Base-by-base conservation (phyloP, 2,329 filamentous ascomycete species). In the Monosporascus cannonballus region DNA sequence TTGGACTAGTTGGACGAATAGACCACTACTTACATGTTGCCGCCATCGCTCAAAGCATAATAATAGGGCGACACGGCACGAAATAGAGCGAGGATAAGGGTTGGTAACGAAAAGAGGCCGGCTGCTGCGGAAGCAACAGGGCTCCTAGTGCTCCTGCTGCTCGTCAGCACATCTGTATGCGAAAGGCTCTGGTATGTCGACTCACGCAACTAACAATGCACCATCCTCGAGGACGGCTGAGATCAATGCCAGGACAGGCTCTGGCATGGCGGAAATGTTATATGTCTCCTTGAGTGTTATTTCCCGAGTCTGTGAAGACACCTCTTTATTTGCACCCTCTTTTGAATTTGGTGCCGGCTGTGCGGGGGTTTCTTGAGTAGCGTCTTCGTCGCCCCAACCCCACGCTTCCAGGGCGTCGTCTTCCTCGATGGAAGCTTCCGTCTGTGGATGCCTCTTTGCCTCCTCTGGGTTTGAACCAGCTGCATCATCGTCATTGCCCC, bases 221-320 rank as follows among this genome's bases (percentile, higher is more conserved):
- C 77, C 84, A 58, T 88, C 84, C 54, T 85, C 79, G 56, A 81
- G 67, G 27, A 86, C 77, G 14, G 74, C 64, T 22, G 76, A 73
- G 50, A 93, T 83, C 27, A 89, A 77, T 18, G 81, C 76, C 20
- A 92, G 76, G 14, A 97, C 84, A 4, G 85, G 82, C 55, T 90
- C 86, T 1, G 94, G 93, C 67, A 96, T 87, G 2, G 88, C 87
- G 0, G 93, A 96, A 49, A 96, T 88, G 54, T 85, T 89, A 68
- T 96, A 99, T 1, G 81, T 88, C 71, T 99, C 94, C 56, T 80
- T 87, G 45, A 97, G 72, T 0, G 89, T 87, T 54, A 97, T 73
- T 65, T 94, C 87, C 51, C 83, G 77, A 8, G 76, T 76, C 54
- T 69, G 61, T 46, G 22, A 30, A 22, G 42, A 6, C n/a, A n/a